Evolutionary conservation across 2,329 filamentous ascomycete genomes (phyloP).

Genomic region (Ophiostoma pallidulum): DNA sequence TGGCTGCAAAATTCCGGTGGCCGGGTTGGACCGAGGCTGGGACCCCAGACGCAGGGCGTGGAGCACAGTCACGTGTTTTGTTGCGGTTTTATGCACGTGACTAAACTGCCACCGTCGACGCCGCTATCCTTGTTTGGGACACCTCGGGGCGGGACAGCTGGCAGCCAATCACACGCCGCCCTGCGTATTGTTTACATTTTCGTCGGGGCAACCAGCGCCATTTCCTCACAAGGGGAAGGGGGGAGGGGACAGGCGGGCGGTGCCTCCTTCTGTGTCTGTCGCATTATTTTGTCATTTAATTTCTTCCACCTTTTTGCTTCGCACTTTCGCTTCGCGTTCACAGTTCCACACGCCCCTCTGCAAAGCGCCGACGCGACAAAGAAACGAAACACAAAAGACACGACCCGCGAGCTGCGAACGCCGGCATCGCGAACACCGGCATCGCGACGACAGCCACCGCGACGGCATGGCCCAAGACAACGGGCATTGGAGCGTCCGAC

Average conservation of each 20-base stretch:
- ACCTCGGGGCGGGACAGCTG: too few relatives aligned
- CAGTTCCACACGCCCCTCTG: too few relatives aligned
- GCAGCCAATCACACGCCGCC: constrained; percentile 16
- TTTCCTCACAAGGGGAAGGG: too few relatives aligned
- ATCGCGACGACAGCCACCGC: not conserved
- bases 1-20: constrained; percentile 15
- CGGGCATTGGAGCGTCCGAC: constrained; percentile 82
- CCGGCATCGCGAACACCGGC: not conserved
- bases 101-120: not conserved
- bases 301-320: constrained; percentile 4
- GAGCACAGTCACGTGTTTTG: constrained; percentile 4
- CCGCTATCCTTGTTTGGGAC: not conserved
- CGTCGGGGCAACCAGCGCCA: constrained; percentile 11
- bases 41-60: not conserved
- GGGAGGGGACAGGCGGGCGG: too few relatives aligned
- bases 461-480: constrained; percentile 73
- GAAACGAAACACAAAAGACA: not conserved
- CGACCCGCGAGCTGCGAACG: not conserved
- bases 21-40: constrained; percentile 23
- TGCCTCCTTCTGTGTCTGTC: not conserved
- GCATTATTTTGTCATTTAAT: constrained; percentile 3
- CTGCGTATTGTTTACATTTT: constrained; percentile 18
- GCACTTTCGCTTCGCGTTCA: too few relatives aligned
- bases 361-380: too few relatives aligned
- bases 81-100: constrained; percentile 4